Conservation (phyloP, 208 protist genomes). For the Wallacemonas sp. region DNA sequence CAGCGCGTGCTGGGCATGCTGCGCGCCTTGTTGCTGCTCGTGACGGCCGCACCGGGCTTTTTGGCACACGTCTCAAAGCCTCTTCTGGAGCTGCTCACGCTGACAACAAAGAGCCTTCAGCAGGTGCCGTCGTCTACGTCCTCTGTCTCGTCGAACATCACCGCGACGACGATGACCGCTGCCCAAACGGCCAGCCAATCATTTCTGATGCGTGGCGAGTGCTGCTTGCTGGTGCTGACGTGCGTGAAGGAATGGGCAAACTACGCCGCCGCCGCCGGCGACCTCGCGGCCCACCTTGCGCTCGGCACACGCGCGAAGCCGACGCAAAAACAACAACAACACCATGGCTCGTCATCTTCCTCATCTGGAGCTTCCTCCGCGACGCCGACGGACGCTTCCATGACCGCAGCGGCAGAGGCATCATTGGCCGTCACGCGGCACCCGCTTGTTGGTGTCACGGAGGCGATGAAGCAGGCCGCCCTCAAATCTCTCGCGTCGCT, state of each 20-base stretch:
- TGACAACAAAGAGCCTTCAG: constrained; percentile 1
- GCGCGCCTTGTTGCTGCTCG: constrained; percentile 50
- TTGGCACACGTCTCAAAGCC: constrained; percentile 7
- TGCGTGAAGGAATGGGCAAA: constrained; percentile 29
- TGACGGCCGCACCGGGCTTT: constrained; percentile 36
- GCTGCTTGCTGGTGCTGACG: constrained; percentile 32
- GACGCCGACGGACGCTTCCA: not conserved
- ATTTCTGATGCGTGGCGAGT: constrained; percentile 12
- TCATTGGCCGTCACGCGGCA: not conserved
- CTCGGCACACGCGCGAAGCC: not conserved
- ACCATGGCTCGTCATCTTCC: constrained; percentile 1
- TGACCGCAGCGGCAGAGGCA: not conserved
- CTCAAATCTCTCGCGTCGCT: not conserved
- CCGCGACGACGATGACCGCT: too few relatives aligned
- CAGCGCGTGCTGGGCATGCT: constrained; percentile 33
- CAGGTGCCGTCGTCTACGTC: constrained; percentile 18
- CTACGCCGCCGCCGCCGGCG: constrained; percentile 9
- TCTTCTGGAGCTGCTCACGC: constrained; percentile 23
- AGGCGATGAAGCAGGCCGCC: constrained; percentile 6
- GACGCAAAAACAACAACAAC: not conserved
- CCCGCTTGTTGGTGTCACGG: constrained; percentile 6
- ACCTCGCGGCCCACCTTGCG: not conserved
- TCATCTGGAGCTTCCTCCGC: not conserved
- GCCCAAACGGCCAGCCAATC: too few relatives aligned
- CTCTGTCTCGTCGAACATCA: too few relatives aligned